Conservation (phyloP, 176 grass and related monocot species). For the Aegilops umbellulata region DNA sequence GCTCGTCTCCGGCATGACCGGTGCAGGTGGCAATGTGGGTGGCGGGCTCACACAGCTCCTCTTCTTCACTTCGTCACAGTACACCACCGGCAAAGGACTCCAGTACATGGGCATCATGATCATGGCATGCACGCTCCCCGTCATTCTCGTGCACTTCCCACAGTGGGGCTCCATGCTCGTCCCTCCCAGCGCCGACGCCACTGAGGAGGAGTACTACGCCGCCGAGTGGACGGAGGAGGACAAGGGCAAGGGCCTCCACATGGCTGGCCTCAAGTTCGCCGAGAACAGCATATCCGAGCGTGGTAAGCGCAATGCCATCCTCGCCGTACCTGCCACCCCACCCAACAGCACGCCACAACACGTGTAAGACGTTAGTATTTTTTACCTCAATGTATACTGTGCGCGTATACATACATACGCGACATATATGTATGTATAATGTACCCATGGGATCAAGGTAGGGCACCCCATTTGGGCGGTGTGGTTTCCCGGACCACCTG, state of each 20-base stretch:
- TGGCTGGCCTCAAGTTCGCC: slow-evolving; percentile 57
- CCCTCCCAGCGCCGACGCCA: slow-evolving; percentile 32
- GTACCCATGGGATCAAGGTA: not conserved
- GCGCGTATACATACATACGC: slow-evolving; percentile 16
- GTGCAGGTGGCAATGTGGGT: not conserved
- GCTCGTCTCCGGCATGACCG: not conserved
- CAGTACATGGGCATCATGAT: slow-evolving; percentile 88
- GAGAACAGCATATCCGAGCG: slow-evolving; percentile 73
- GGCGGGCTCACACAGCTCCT: slow-evolving; percentile 79
- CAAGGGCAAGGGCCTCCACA: slow-evolving; percentile 51
- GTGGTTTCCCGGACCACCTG: no score
- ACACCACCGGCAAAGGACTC: slow-evolving; percentile 52
- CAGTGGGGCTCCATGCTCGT: slow-evolving; percentile 91
- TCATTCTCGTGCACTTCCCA: slow-evolving; percentile 65
- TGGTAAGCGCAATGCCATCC: slow-evolving; percentile 33
- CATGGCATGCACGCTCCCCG: slow-evolving; percentile 76
- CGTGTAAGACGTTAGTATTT: not conserved
- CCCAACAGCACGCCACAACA: not conserved
- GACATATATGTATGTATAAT: not conserved
- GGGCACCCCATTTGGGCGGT: slow-evolving; percentile 51
- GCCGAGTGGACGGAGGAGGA: slow-evolving; percentile 71
- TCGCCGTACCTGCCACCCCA: slow-evolving; percentile 7
- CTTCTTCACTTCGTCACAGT: slow-evolving; percentile 69
- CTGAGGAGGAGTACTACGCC: slow-evolving; percentile 63
- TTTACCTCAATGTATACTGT: no score